Evolutionary conservation across 306 rosid species (phyloP).

Genomic region (Sicyos baderoa): DNA sequence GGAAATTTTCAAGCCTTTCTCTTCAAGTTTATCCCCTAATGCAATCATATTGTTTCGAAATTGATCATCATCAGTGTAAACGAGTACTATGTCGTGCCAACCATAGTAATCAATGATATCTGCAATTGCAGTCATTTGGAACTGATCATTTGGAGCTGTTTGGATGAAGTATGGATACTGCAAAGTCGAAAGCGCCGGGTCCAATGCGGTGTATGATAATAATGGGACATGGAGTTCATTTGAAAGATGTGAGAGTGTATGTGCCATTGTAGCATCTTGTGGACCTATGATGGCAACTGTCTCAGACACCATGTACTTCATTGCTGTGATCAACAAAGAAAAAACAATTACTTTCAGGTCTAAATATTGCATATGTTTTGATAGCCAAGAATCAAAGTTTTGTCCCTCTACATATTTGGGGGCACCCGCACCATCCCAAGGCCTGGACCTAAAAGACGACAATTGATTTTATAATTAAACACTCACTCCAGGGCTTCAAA

Average conservation of each 20-base stretch:
- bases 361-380: too few relatives aligned
- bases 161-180: slow-evolving; percentile 51
- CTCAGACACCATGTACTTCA: slow-evolving; percentile 36
- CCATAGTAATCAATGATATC: slow-evolving; percentile 30
- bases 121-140: slow-evolving; percentile 48
- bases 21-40: slow-evolving; percentile 37
- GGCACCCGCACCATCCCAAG: too few relatives aligned
- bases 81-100: slow-evolving; percentile 33
- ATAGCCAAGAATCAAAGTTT: too few relatives aligned
- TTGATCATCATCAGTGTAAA: slow-evolving; percentile 42
- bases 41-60: slow-evolving; percentile 35
- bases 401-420: too few relatives aligned
- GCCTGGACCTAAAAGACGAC: too few relatives aligned
- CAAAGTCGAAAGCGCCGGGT: slow-evolving; percentile 32
- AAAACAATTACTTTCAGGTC: neutral
- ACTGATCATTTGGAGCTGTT: slow-evolving; percentile 48
- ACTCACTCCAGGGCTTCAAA: too few relatives aligned
- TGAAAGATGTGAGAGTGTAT: slow-evolving; percentile 39
- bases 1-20: slow-evolving; percentile 31
- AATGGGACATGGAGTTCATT: slow-evolving; percentile 46
- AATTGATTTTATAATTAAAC: too few relatives aligned
- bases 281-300: slow-evolving; percentile 47
- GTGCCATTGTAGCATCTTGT: slow-evolving; percentile 40
- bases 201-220: slow-evolving; percentile 42
- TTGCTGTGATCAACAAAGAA: slow-evolving; percentile 28